phyloP scores from a whole-genome alignment of 2,329 filamentous ascomycete species.

The Didymella lethalis region DNA sequence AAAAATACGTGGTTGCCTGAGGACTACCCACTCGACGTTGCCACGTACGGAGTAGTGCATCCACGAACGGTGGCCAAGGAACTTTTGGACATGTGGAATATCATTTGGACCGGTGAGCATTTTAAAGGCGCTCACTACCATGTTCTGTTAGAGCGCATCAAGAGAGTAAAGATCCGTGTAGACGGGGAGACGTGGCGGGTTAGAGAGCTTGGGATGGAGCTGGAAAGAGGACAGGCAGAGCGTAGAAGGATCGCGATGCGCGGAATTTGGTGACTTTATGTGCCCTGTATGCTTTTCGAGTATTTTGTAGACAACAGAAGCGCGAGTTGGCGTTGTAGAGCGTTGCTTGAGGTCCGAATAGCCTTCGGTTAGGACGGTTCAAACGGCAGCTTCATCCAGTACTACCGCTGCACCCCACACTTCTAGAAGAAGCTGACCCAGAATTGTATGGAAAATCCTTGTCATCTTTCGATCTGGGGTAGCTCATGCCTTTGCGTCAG shows the following conservation, averaged over 20 bases:
- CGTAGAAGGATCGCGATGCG: slow-evolving; percentile 39
- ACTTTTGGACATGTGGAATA: slow-evolving; percentile 45
- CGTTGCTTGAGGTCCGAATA: slow-evolving; percentile 12
- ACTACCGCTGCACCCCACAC: slow-evolving; percentile 22
- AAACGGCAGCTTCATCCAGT: slow-evolving; percentile 12
- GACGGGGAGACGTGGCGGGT: slow-evolving; percentile 38
- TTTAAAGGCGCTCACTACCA: slow-evolving; percentile 38
- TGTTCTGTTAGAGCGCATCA: slow-evolving; percentile 40
- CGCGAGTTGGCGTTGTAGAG: background rate
- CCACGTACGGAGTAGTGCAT: slow-evolving; percentile 35
- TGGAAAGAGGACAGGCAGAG: slow-evolving; percentile 45
- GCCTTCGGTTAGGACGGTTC: slow-evolving; percentile 21
- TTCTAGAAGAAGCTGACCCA: slow-evolving; percentile 18
- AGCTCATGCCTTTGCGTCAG: background rate
- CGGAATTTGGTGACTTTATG: slow-evolving; percentile 28
- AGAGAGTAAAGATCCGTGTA: slow-evolving; percentile 42
- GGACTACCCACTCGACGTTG: slow-evolving; percentile 30
- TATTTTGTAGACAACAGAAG: no score
- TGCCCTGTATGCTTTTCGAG: background rate
- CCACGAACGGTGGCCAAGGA: slow-evolving; percentile 39
- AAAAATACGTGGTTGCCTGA: slow-evolving; percentile 28
- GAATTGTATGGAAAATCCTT: slow-evolving; percentile 15
- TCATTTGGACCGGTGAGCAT: slow-evolving; percentile 43
- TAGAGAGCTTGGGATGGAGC: slow-evolving; percentile 41
- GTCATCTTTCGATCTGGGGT: slow-evolving; percentile 16